Evolutionary conservation across 139 green algal species (phyloP).

Genomic region (Chlamydomonas sp.): DNA sequence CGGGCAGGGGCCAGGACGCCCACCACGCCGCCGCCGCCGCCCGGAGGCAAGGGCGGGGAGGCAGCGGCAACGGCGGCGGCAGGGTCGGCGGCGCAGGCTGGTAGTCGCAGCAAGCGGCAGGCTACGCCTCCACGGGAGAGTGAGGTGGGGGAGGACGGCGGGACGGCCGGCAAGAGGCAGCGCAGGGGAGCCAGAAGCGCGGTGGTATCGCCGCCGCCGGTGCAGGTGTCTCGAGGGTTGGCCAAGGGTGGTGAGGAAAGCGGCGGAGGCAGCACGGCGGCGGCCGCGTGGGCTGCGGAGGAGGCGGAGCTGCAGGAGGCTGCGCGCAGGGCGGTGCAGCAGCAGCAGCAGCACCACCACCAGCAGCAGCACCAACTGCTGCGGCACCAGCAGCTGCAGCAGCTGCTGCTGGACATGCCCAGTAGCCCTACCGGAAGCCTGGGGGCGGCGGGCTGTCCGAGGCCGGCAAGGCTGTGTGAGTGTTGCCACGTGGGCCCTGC

Average conservation of each 20-base stretch:
- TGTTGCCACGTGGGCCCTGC: not conserved
- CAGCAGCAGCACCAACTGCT: not conserved
- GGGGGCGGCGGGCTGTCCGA: too few species aligned
- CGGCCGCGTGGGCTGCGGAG: not conserved
- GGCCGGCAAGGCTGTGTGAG: slow-evolving; percentile 17
- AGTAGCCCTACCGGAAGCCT: not conserved
- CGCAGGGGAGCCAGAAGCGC: too few species aligned
- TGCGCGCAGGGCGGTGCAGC: not conserved
- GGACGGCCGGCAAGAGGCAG: too few species aligned
- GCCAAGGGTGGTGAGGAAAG: too few species aligned
- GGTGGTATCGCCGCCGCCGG: too few species aligned
- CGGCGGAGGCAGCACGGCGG: not conserved
- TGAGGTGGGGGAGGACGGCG: too few species aligned
- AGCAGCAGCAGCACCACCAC: not conserved
- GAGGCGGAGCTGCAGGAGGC: not conserved
- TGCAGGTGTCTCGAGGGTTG: too few species aligned
- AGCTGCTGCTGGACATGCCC: not conserved
- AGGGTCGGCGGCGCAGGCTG: not conserved
- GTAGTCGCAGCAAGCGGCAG: too few species aligned
- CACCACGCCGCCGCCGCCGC: not conserved
- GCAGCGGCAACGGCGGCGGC: not conserved
- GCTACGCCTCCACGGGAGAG: too few species aligned
- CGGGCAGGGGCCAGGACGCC: too few species aligned
- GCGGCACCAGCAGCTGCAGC: not conserved
- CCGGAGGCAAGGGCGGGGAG: not conserved